These are phyloP conservation scores for Paraconiothyrium brasiliense DNA, from an alignment of 2,329 filamentous ascomycete species.

Conservation along the genomic window DNA sequence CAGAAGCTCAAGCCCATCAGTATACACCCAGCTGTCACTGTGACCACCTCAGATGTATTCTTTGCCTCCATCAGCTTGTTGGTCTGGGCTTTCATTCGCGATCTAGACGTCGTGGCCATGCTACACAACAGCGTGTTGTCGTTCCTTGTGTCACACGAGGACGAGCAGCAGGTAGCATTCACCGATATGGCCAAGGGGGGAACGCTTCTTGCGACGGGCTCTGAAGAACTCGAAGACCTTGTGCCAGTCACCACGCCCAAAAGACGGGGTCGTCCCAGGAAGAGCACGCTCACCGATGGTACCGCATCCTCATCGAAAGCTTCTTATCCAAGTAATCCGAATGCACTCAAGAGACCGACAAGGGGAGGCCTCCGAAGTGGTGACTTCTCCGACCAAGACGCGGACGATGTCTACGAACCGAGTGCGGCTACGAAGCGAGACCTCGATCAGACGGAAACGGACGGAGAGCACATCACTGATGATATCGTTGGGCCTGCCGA, in stretches of 20 bases:
- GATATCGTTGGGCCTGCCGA: constrained; percentile 46
- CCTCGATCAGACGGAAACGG: constrained; percentile 39
- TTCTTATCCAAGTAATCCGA: constrained; percentile 15
- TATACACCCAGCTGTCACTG: constrained; percentile 67
- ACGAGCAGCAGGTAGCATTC: constrained; percentile 42
- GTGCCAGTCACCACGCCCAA: constrained; percentile 30
- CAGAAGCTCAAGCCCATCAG: constrained; percentile 60
- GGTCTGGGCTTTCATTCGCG: constrained; percentile 66
- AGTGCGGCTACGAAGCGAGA: constrained; percentile 29
- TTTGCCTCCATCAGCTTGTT: constrained; percentile 64
- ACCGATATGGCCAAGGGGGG: constrained; percentile 12
- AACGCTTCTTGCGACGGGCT: not conserved
- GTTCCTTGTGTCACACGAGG: constrained; percentile 31
- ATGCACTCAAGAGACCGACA: constrained; percentile 31
- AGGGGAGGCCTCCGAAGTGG: constrained; percentile 28
- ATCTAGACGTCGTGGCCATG: constrained; percentile 62
- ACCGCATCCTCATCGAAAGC: constrained; percentile 20
- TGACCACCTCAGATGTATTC: constrained; percentile 67
- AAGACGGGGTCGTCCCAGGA: constrained; percentile 43
- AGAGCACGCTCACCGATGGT: constrained; percentile 27
- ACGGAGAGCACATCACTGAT: constrained; percentile 36
- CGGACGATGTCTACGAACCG: constrained; percentile 41
- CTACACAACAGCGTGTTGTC: constrained; percentile 49
- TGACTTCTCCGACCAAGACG: constrained; percentile 29
- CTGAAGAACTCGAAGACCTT: constrained; percentile 21